Conservation (phyloP, 2,329 filamentous ascomycete genomes). For the Xylariaceae sp. region DNA sequence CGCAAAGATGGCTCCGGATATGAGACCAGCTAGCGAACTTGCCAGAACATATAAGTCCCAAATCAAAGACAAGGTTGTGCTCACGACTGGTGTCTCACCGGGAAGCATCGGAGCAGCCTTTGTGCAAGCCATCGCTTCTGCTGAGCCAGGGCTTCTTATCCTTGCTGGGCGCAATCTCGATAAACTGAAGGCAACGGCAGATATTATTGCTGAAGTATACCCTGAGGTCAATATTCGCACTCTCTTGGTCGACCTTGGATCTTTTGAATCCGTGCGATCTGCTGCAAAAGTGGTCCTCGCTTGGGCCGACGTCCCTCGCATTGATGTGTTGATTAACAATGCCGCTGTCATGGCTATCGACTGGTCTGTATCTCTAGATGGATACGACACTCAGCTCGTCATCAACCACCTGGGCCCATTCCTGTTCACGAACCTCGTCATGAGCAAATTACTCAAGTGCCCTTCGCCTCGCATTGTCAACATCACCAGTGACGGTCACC, state of each 20-base stretch:
- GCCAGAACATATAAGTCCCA: background rate
- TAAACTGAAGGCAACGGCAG: conserved; percentile 38
- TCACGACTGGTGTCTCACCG: background rate
- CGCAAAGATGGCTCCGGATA: background rate
- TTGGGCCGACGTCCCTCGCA: conserved; percentile 27
- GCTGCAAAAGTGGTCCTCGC: conserved; percentile 35
- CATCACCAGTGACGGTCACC: conserved; percentile 42
- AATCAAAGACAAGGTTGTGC: background rate
- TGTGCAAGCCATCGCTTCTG: conserved; percentile 35
- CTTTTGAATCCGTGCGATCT: conserved; percentile 19
- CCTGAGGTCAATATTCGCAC: conserved; percentile 32
- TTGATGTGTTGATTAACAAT: conserved; percentile 18
- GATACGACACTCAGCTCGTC: conserved; percentile 36
- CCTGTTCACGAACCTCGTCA: conserved; percentile 37
- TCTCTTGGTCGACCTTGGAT: conserved; percentile 23
- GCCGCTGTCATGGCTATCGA: conserved; percentile 38
- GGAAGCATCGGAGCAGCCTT: conserved; percentile 37
- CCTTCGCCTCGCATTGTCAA: conserved; percentile 37
- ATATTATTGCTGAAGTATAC: conserved; percentile 30
- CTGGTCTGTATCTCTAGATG: conserved; percentile 30
- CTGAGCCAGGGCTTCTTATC: conserved; percentile 39
- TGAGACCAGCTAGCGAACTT: background rate
- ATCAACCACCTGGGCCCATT: conserved; percentile 39
- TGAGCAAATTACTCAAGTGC: conserved; percentile 28
- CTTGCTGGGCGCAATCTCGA: conserved; percentile 41